Conservation (phyloP, 805 yeast genomes). For the Lipomyces yamadae region DNA sequence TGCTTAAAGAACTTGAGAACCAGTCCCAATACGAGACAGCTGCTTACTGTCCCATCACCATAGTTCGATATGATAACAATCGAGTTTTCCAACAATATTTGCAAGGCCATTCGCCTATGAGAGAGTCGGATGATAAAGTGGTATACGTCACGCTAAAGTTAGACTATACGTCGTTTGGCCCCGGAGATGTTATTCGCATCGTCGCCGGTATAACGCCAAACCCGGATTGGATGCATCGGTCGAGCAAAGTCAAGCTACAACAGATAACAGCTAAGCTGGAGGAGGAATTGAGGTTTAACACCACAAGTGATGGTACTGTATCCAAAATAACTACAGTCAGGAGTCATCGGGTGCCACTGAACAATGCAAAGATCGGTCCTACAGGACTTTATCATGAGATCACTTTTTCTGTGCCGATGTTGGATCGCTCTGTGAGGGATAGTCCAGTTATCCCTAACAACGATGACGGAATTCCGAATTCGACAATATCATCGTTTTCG, state of each 20-base stretch:
- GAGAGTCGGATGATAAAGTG: conserved; percentile 46
- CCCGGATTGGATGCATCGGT: conserved; percentile 46
- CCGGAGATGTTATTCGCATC: conserved; percentile 46
- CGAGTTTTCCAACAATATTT: conserved; percentile 48
- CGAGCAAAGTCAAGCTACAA: conserved; percentile 47
- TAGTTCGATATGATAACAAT: conserved; percentile 48
- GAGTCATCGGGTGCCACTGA: conserved; percentile 42
- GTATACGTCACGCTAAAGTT: conserved; percentile 45
- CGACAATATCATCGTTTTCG: conserved; percentile 46
- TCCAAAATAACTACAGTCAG: conserved; percentile 44
- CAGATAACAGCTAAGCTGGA: conserved; percentile 46
- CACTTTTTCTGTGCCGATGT: conserved; percentile 42
- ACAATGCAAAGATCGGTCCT: conserved; percentile 39
- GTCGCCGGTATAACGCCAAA: conserved; percentile 45
- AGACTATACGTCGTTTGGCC: conserved; percentile 48
- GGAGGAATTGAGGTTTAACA: conserved; percentile 45
- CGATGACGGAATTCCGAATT: conserved; percentile 46
- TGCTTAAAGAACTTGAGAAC: conserved; percentile 32
- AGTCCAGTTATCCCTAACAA: conserved; percentile 44
- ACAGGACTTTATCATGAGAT: conserved; percentile 40
- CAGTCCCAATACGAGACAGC: neutral
- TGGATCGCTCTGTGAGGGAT: conserved; percentile 36
- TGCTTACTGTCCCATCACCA: conserved; percentile 43
- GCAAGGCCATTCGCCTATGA: conserved; percentile 41
- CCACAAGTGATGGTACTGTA: conserved; percentile 43